Evolutionary conservation across 164 flowering plant genomes (phyloP), one percentile per base, ranked within the genome.

Genomic region (Saururus chinensis): DNA sequence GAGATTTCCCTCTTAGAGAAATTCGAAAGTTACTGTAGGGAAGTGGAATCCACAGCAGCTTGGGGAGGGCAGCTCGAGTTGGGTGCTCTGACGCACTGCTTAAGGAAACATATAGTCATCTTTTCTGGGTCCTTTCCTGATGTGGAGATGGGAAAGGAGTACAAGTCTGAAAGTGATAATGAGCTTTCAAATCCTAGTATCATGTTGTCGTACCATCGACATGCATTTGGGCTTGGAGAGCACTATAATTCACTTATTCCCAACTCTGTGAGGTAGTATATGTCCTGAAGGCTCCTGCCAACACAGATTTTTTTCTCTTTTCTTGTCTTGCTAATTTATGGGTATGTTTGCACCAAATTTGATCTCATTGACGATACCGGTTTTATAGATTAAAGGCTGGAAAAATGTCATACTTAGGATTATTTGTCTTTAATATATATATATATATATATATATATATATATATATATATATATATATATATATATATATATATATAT

Each of bases 21-120:
- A 61, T 93, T 89, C 67, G 86, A 86, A 71, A 74, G 74, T 5
- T 85, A 93, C 67, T 90, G 99, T 65, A 76, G 58, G 58, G 95
- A 90, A 68, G 82, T 88, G 40, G 96, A 90, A 68, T 82, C 82
- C 22, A 88, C 92, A 0, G 88, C 96, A 2, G 89, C 88, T 5
- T 90, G 96, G 99, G 99, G 97, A 59, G 97, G 99, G 25, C 97
- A 93, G 63, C 81, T 93, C 41, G 99, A 93, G 73, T 87, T 93
- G 9, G 84, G 87, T 52, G 99, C 97, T 54, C 60, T 93, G 22
- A 84, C 91, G 12, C 99, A 93, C 68, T 81, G 89, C 75, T 69
- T 93, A 56, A 81, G 66, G 64, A 93, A 81, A 62, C 99, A 86
- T 63, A 87, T 93, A 37, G 59, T 77, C 78, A 69, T 88, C 71